Evolutionary conservation across 441 rosid genomes (phyloP).

Genomic region (Manihot esculenta): DNA sequence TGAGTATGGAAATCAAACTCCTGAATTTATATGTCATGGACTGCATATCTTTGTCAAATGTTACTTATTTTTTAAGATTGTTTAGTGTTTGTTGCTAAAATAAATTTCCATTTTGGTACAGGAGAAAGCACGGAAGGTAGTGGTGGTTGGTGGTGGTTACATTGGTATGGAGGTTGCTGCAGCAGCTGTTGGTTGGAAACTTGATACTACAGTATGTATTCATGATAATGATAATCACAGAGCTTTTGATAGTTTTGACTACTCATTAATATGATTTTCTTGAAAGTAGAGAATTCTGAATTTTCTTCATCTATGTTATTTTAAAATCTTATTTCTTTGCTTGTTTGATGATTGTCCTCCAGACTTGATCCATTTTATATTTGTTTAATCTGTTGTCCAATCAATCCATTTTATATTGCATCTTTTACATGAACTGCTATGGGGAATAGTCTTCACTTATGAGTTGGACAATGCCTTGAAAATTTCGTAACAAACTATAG

Average conservation of each 20-base stretch:
- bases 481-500: background rate
- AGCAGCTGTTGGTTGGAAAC: slow-evolving; percentile 90
- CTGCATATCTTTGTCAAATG: background rate
- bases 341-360: background rate
- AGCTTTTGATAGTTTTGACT: background rate
- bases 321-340: background rate
- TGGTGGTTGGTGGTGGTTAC: slow-evolving; percentile 94
- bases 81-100: slow-evolving; percentile 12
- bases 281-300: background rate
- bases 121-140: slow-evolving; percentile 76
- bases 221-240: background rate
- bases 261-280: background rate
- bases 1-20: background rate
- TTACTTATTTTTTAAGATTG: background rate
- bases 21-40: background rate
- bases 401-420: background rate
- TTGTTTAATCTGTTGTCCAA: background rate
- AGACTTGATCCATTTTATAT: background rate
- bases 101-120: slow-evolving; percentile 29
- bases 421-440: background rate
- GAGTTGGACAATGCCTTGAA: background rate
- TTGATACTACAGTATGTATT: slow-evolving; percentile 70
- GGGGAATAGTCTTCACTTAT: background rate
- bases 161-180: slow-evolving; percentile 99
- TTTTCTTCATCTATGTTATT: background rate